These are phyloP conservation scores for Luzula sylvatica DNA, from an alignment of 176 grass and related monocot genomes.

Conservation along the genomic window DNA sequence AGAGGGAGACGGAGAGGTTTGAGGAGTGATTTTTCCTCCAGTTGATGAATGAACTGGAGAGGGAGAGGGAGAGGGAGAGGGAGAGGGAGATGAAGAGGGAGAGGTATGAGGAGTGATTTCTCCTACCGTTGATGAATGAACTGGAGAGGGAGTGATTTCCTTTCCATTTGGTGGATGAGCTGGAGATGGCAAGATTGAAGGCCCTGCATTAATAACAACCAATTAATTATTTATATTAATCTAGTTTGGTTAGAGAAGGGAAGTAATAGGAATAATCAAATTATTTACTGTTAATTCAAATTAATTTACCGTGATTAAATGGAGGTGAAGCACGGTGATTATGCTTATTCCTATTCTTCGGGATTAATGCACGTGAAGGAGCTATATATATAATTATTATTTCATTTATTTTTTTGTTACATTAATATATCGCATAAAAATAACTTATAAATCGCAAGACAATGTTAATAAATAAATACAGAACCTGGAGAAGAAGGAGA, in stretches of 20 bases:
- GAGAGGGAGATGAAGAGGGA: background rate
- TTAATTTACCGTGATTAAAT: constrained; percentile 15
- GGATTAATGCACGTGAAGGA: constrained; percentile 23
- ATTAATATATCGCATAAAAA: constrained; percentile 6
- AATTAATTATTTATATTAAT: background rate
- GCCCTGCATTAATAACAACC: constrained; percentile 1
- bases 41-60: too few relatives aligned
- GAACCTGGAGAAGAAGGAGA: too few relatives aligned
- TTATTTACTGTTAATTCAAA: background rate
- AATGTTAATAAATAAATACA: too few relatives aligned
- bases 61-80: background rate
- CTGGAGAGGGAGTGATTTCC: background rate
- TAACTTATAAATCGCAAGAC: constrained; percentile 39
- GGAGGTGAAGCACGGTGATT: constrained; percentile 19
- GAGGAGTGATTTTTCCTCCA: too few relatives aligned
- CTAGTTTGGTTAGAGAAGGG: background rate
- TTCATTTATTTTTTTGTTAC: constrained; percentile 11
- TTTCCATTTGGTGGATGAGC: constrained; percentile 22
- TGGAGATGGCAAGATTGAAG: constrained; percentile 28
- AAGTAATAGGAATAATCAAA: background rate
- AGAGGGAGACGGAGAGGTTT: constrained; percentile 8
- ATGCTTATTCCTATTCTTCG: constrained; percentile 17
- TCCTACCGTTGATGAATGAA: too few relatives aligned
- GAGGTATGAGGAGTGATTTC: too few relatives aligned
- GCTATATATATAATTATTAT: constrained; percentile 25